Base-by-base conservation (phyloP, 2,329 filamentous ascomycete species). In the Cladophialophora yegresii region DNA sequence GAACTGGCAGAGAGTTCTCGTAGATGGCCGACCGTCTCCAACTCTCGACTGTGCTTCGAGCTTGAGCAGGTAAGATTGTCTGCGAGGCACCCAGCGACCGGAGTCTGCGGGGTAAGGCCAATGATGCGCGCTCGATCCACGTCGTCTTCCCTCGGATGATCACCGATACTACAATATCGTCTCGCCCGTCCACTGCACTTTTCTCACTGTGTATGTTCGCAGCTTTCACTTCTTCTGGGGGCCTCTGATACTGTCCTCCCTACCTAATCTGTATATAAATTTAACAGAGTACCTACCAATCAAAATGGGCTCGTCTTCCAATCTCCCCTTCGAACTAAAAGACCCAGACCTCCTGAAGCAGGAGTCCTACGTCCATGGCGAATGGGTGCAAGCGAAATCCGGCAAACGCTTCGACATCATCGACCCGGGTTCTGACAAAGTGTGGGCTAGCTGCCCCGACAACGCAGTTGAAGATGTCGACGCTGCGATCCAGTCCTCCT, bases 381-480 rank as follows among this genome's bases (percentile, higher is more conserved):
- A 80, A 69, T 82, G 80, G 77, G 75, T 81, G 0, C 62, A 75
- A 12, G 77, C 83, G 16, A 78, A 77, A 50, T 80, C 78, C 32
- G 79, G 79, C 55, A 76, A 77, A 36, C 79, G 81, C 0, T 86
- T 85, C 65, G 77, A 82, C 64, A 79, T 85, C 9, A 69, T 83
- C 16, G 79, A 86, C 64, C 84, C 84, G 0, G 84, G 83, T 43
- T 81, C 80, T 5, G 80, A 80, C 67, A 76, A 76, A 53, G 68
- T 76, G 2, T 86, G 83, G 82, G 79, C 81, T 1, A 79, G 79
- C 7, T 83, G 81, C 67, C 79, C 84, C 0, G 78, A 82, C 69
- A 82, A 78, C 68, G 73, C 74, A 4, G 74, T 75, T n/a, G 83
- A 85, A 49, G 88, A 90, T 74, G 86, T 89, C 61, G 83, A 87